Conservation (phyloP, 257 asterid genomes). For the Solanum tacnaense region DNA sequence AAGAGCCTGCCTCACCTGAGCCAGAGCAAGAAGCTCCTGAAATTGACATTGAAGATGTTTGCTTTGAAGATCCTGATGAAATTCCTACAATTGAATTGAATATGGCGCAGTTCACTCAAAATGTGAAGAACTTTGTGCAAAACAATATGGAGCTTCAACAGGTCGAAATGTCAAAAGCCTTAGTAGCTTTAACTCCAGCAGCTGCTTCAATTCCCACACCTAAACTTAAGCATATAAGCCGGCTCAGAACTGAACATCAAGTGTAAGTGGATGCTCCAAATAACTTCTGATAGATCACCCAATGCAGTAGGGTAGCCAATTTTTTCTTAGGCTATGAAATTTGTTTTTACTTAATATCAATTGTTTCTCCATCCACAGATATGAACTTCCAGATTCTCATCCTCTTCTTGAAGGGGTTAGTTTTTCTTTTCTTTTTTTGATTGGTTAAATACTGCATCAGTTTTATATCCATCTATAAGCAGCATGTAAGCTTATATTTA, state of each 20-base stretch:
- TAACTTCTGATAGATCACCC: not conserved
- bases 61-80: slow-evolving; percentile 59
- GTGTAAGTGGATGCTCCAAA: slow-evolving; percentile 56
- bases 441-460: not conserved
- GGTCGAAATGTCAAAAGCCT: slow-evolving; percentile 70
- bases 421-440: not conserved
- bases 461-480: not conserved
- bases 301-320: not conserved
- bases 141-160: slow-evolving; percentile 54
- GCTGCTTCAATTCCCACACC: slow-evolving; percentile 90
- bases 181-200: slow-evolving; percentile 71
- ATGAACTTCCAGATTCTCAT: slow-evolving; percentile 91
- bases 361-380: slow-evolving; percentile 44
- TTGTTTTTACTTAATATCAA: slow-evolving; percentile 2
- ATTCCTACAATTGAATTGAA: slow-evolving; percentile 88
- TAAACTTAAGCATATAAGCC: slow-evolving; percentile 77
- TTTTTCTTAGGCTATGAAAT: not conserved
- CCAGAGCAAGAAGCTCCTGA: slow-evolving; percentile 27
- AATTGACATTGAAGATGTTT: slow-evolving; percentile 52
- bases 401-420: slow-evolving; percentile 82
- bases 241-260: slow-evolving; percentile 93
- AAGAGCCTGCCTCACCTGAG: slow-evolving; percentile 74
- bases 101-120: slow-evolving; percentile 69
- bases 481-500: not conserved
- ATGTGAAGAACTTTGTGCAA: slow-evolving; percentile 57